phyloP scores from a whole-genome alignment of 768 basidiomycete genomes.

The Suillus alpinus region DNA sequence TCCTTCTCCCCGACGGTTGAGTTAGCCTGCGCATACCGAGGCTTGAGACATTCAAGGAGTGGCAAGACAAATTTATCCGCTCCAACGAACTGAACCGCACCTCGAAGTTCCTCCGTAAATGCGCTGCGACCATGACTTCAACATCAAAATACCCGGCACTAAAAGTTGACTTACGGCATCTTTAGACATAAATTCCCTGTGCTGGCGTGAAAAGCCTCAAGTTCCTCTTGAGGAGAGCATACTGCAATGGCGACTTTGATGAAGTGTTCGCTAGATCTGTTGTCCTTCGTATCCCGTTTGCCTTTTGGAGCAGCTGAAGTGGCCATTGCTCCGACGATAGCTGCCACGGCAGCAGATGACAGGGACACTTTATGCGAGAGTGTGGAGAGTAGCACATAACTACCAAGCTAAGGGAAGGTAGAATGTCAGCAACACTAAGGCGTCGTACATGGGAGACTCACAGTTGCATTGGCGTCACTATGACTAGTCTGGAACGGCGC shows the following conservation, averaged over 20 bases:
- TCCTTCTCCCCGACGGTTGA: no score
- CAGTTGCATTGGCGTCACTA: slow-evolving; percentile 50
- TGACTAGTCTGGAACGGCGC: slow-evolving; percentile 49
- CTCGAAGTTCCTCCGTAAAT: slow-evolving; percentile 46
- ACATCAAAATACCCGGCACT: background rate
- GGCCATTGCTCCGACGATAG: slow-evolving; percentile 54
- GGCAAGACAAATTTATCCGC: slow-evolving; percentile 57
- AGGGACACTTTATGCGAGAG: slow-evolving; percentile 67
- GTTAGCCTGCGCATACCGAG: slow-evolving; percentile 33
- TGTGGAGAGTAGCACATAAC: slow-evolving; percentile 68
- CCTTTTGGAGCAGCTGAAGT: slow-evolving; percentile 38
- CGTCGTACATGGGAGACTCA: slow-evolving; percentile 30
- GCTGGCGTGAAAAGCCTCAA: slow-evolving; percentile 43
- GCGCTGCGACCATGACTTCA: slow-evolving; percentile 30
- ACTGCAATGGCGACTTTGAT: slow-evolving; percentile 65
- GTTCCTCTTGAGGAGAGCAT: slow-evolving; percentile 57
- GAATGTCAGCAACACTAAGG: background rate
- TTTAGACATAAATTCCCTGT: slow-evolving; percentile 40
- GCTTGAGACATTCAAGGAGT: slow-evolving; percentile 41
- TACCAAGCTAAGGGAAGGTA: slow-evolving; percentile 51
- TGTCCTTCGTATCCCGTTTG: slow-evolving; percentile 16
- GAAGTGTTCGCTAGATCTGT: slow-evolving; percentile 55
- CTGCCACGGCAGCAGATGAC: slow-evolving; percentile 54
- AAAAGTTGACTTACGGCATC: slow-evolving; percentile 43
- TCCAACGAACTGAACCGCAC: slow-evolving; percentile 45